Conservation (phyloP, 768 basidiomycete species). For the Pholiota molesta region DNA sequence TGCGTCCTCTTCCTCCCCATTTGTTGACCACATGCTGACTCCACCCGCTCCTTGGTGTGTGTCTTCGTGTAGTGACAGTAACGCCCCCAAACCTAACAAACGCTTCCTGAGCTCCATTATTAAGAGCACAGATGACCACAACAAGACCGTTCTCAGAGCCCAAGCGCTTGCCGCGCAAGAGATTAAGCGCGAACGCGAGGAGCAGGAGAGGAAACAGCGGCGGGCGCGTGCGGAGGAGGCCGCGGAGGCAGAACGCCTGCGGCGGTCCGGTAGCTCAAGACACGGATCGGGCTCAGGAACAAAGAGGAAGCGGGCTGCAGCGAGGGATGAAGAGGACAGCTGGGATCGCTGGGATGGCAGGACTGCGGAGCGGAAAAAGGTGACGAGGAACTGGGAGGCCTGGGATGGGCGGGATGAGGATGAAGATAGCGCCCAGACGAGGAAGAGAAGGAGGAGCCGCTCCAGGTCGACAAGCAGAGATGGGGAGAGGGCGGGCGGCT, state of each 20-base stretch:
- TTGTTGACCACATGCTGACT: background rate
- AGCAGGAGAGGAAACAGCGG: slow-evolving; percentile 63
- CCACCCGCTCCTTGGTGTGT: slow-evolving; percentile 2
- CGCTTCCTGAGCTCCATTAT: slow-evolving; percentile 87
- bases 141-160: slow-evolving; percentile 77
- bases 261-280: slow-evolving; percentile 31
- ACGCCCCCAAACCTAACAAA: slow-evolving; percentile 80
- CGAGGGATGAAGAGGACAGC: slow-evolving; percentile 47
- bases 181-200: slow-evolving; percentile 67
- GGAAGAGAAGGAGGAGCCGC: slow-evolving; percentile 27
- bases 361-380: slow-evolving; percentile 49
- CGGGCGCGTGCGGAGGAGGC: slow-evolving; percentile 77
- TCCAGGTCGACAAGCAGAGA: slow-evolving; percentile 30
- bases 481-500: slow-evolving; percentile 20
- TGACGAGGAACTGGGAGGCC: slow-evolving; percentile 51
- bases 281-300: slow-evolving; percentile 14
- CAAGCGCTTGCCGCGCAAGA: slow-evolving; percentile 77
- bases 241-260: slow-evolving; percentile 61
- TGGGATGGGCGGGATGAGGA: slow-evolving; percentile 47
- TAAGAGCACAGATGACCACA: slow-evolving; percentile 94
- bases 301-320: slow-evolving; percentile 27
- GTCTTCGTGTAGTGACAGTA: slow-evolving; percentile 50
- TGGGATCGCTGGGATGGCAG: slow-evolving; percentile 62
- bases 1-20: slow-evolving; percentile 28
- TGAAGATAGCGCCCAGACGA: slow-evolving; percentile 30